A percentile compares a stretch with the other conserved stretches of the same genome.
phyloP scores from a whole-genome alignment of 768 basidiomycete genomes.

The Phylloporus scabripes region DNA sequence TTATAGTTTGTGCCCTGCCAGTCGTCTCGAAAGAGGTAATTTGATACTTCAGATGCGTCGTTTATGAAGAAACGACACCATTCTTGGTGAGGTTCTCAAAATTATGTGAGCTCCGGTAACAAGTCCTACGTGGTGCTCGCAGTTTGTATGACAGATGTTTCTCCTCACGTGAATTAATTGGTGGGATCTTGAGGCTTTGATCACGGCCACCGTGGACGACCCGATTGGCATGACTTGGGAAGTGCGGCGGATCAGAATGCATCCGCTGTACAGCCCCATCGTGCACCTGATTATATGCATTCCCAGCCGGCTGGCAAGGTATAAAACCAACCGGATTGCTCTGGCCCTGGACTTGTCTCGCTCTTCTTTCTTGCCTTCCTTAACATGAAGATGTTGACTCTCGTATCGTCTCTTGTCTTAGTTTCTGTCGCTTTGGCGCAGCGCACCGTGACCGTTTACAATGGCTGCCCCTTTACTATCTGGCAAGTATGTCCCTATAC shows the following conservation, averaged over 20 bases:
- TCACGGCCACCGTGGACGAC: too few species aligned
- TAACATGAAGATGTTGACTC: conserved; percentile 19
- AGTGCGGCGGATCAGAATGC: too few species aligned
- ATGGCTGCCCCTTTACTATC: conserved; percentile 62
- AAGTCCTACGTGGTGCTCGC: too few species aligned
- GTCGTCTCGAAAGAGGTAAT: background rate
- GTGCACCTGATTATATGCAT: background rate
- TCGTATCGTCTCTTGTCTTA: conserved; percentile 27
- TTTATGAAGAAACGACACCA: too few species aligned
- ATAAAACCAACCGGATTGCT: conserved; percentile 12
- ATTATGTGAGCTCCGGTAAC: too few species aligned
- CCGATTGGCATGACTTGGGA: too few species aligned
- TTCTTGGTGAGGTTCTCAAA: background rate
- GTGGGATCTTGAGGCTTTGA: too few species aligned
- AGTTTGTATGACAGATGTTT: background rate
- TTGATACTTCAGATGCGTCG: background rate
- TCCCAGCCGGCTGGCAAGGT: conserved; percentile 1
- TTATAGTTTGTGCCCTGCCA: background rate
- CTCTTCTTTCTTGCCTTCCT: background rate
- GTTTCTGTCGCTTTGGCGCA: conserved; percentile 35
- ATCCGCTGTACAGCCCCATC: too few species aligned
- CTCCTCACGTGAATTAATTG: background rate
- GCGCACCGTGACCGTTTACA: conserved; percentile 56
- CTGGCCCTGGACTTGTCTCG: background rate
- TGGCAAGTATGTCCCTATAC: conserved; percentile 39